Conservation (phyloP, 208 protist species). For the Acanthamoeba lugdunensis region DNA sequence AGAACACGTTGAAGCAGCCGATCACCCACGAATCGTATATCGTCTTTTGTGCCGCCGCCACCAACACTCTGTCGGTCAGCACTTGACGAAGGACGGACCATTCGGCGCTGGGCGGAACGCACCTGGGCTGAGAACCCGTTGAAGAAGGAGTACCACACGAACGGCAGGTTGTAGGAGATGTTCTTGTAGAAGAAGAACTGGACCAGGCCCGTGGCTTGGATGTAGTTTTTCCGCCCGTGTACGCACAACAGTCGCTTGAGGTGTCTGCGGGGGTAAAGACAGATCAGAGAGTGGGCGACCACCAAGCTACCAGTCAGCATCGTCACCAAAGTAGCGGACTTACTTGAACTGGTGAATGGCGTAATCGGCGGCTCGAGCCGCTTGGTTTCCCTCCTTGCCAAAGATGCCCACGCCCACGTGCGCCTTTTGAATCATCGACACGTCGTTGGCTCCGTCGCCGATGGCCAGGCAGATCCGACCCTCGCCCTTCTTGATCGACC, state of each 20-base stretch:
- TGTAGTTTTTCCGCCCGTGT: neutral
- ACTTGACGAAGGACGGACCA: neutral
- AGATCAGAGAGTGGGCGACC: neutral
- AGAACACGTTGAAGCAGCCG: conserved; percentile 87
- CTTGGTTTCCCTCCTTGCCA: conserved; percentile 95
- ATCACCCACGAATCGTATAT: conserved; percentile 79
- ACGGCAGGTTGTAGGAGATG: conserved; percentile 89
- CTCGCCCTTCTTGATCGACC: conserved; percentile 85
- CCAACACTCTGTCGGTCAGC: conserved; percentile 1
- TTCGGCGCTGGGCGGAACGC: conserved; percentile 33
- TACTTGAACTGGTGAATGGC: conserved; percentile 89
- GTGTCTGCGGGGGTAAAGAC: neutral
- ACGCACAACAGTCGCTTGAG: conserved; percentile 75
- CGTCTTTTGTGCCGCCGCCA: conserved; percentile 73
- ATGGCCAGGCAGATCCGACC: conserved; percentile 87
- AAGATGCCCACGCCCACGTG: conserved; percentile 87
- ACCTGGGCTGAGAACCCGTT: conserved; percentile 91
- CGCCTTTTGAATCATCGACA: conserved; percentile 94
- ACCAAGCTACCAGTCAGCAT: no score
- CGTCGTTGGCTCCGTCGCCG: conserved; percentile 96
- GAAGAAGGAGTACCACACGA: conserved; percentile 92
- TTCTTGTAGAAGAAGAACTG: conserved; percentile 97
- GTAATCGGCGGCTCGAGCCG: conserved; percentile 93
- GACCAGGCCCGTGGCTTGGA: conserved; percentile 90
- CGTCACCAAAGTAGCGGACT: no score